Evolutionary conservation across 768 basidiomycete species (phyloP), one percentile per base, ranked within the genome.

Genomic region (Cyathus striatus): DNA sequence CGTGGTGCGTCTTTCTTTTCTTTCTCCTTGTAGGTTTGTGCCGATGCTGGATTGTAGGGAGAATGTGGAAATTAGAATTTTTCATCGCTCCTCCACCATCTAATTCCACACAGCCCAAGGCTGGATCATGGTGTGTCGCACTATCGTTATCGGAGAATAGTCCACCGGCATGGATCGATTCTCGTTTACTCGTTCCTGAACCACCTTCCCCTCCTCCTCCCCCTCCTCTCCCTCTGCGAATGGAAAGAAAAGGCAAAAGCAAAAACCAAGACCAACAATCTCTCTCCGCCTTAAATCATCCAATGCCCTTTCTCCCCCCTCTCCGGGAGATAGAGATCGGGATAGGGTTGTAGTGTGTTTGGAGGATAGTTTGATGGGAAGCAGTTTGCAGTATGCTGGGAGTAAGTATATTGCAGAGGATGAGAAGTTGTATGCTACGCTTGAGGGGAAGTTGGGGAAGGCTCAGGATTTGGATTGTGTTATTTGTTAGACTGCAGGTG

Each of bases 21-120:
- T 45, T 10, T 34, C 41, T 16, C 5, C 17, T 17, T 7, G 30
- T 7, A 30, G 14, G 23, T 7, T 17, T 33, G 24, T n/a, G 9
- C n/a, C 9, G 9, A 9, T 9, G 6, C n/a, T 17, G 9, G 6
- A 16, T 26, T 43, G 9, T 40, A 81, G 79, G 71, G 38, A 72
- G 82, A 3, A 66, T 83, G 64, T 84, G 79, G 78, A 52, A 60
- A n/a, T 51, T 81, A n/a, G 51, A 54, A 3, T 82, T 82, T 50
- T 58, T 53, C 2, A 56, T 70, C 10, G 61, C 61, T 4, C 50
- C 55, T 4, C 51, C 51, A 12, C 34, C 39, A 9, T 38, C 34
- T 20, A 4, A 16, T 14, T 14, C 24, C 18, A n/a, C n/a, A n/a
- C 49, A 44, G 6, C 56, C 56, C 3, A 55, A 51, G n/a, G 50